Evolutionary conservation across 805 yeast genomes (phyloP), one percentile per base, ranked within the genome.

Genomic region (Schwanniomyces vanrijiae): DNA sequence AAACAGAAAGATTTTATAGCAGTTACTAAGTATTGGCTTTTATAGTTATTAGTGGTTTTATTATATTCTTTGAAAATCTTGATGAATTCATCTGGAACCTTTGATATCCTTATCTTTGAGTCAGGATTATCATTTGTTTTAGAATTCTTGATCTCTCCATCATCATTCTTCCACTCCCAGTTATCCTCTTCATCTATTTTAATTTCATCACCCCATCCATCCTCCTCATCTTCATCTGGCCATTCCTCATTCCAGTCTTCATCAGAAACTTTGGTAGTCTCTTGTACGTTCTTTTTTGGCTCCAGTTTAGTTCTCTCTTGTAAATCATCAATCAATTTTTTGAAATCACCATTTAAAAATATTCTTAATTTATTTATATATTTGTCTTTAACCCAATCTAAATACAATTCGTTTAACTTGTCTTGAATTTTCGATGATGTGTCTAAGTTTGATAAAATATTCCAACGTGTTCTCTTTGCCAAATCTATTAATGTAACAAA

Each of bases 331-430:
- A 38, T 18, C 18, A 52, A 44, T 2, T 45, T 40, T 4, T 43
- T 25, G 34, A 58, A 49, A 24, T 56, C 52, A n/a, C 43, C 40
- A 24, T 34, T 50, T 44, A 62, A 65, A 3, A 54, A 44, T 3
- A 43, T 37, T 33, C 72, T 55, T 16, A 71, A 56, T 42, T 53
- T 52, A 35, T 66, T 60, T 31, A 72, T 64, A 49, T 61, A 69
- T 37, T 61, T 63, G 38, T 68, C 70, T 11, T 61, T 48, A 2
- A 63, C 45, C 69, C 72, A 70, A 40, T 69, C 60, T 29, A 50
- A 37, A 47, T 69, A 59, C 28, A 71, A 54, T 16, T 51, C 53
- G 29, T 62, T 54, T 42, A 71, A 54, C 19, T 62, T 56, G 9
- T 25, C 44, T 18, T 34, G 16, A 14, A 40, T 28, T 4, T 16